Evolutionary conservation across 2,329 filamentous ascomycete genomes (phyloP), one percentile per base, ranked within the genome.

Genomic region (Parafenestella ontariensis): DNA sequence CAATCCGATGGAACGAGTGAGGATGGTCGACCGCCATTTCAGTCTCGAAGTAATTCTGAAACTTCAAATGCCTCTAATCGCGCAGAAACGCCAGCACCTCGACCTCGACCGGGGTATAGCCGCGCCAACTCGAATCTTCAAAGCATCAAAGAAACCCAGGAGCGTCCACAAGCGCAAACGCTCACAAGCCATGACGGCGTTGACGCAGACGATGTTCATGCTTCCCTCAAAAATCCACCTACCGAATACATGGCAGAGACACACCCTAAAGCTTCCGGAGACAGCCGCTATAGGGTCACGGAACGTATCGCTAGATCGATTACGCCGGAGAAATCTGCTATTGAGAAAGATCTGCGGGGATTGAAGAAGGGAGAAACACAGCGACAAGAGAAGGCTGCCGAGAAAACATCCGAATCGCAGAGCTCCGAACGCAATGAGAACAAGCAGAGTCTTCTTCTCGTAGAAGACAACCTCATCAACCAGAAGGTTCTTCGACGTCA

Each of bases 381-480:
- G 26, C 64, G 66, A 17, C 72, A 73, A 49, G 46, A 55, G 37
- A 46, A 49, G 2, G 49, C 45, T 17, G 64, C 70, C 1, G 45
- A 61, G 9, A 55, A 62, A 4, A 31, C 55, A 11, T 66, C 70
- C 2, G 50, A 56, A 33, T 51, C 54, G 10, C 69, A 73, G 43
- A 68, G 57, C 21, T 39, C 56, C 15, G 46, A 58, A n/a, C 53
- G 46, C 3, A 58, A 56, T 3, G 60, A 69, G 18, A 41, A 48
- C 3, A 63, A 62, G 9, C 55, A 59, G 9, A 73, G 68, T 1
- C 51, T 76, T 6, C 70, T 83, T 0, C 65, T 83, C 0, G 80
- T 82, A 0, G 81, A 82, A 55, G 81, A 82, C 54, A 83, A 82
- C 41, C 49, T 76, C 2, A 78, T 82, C 49, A 83, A 83, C 20